A percentile compares a stretch with the other conserved stretches of the same genome.
These are phyloP conservation scores for Endotrypanum monterogeii DNA, from an alignment of 208 protist species.

Conservation along the genomic window DNA sequence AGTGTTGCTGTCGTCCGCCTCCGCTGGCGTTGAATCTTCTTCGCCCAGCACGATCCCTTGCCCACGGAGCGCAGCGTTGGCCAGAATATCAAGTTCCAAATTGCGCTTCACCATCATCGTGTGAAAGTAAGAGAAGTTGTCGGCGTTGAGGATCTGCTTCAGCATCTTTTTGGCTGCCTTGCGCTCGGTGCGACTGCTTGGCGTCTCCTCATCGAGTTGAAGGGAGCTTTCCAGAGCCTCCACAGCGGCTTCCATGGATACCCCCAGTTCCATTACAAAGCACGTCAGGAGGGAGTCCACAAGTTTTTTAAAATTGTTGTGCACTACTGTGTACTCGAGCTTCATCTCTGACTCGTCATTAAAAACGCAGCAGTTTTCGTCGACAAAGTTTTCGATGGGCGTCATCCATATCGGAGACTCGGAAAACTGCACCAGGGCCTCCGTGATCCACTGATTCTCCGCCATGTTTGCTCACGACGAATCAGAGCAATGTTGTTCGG, in stretches of 20 bases:
- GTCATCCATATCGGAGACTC: conserved; percentile 82
- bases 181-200: conserved; percentile 19
- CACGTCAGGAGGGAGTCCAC: conserved; percentile 84
- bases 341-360: conserved; percentile 89
- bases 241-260: conserved; percentile 59
- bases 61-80: conserved; percentile 45
- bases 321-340: conserved; percentile 86
- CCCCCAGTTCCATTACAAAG: conserved; percentile 81
- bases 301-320: conserved; percentile 79
- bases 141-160: conserved; percentile 74
- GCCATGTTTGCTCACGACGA: conserved; percentile 18
- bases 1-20: conserved; percentile 1
- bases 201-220: conserved; percentile 5
- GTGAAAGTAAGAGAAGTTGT: conserved; percentile 91
- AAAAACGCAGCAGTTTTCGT: conserved; percentile 92
- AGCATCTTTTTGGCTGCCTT: conserved; percentile 54
- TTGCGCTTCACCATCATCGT: conserved; percentile 92
- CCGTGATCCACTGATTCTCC: conserved; percentile 74
- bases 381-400: conserved; percentile 89
- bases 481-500: too few species aligned
- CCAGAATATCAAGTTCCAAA: conserved; percentile 89
- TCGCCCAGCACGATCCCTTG: conserved; percentile 13
- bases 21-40: neutral
- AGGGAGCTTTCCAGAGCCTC: conserved; percentile 44
- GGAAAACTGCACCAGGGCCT: conserved; percentile 86